Base-by-base conservation (phyloP, 2,329 filamentous ascomycete genomes). In the Calonectria pseudoreteaudii region DNA sequence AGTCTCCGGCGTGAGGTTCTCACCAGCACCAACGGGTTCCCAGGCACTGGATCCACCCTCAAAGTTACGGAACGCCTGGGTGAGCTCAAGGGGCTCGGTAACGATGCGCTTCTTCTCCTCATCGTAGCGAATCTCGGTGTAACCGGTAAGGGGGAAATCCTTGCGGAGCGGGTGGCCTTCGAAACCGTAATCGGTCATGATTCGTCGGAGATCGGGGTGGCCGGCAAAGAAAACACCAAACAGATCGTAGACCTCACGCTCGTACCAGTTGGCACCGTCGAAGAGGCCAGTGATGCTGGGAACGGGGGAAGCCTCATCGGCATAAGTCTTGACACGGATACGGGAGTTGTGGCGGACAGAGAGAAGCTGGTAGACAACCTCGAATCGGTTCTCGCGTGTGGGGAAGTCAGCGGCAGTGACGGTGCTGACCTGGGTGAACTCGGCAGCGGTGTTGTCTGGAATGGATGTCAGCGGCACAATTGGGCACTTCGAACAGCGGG, bases 101-200 rank as follows among this genome's bases (percentile, higher is more conserved):
- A 99, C 96, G 83, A 99, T 98, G 76, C 97, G 92, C 92, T 99
- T 99, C 94, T 98, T 99, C 91, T 99, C 97, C 88, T 99, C 97
- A 80, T 99, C 97, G 84, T 97, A 99, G 83, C 97, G 91, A 79
- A 99, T 94, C 88, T 99, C 97, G 41, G 97, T 99, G 89, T 99
- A 99, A 62, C 97, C 97, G 3, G 97, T 98, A 84, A 99, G 88
- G 28, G 97, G 97, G 88, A 99, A 99, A 84, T 99, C 97, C 89
- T 99, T 99, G 83, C 97, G 92, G 83, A 99, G 88, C 52, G 97
- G 97, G 87, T 99, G 97, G 68, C 97, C 97, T 85, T 99, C 97
- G 83, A 99, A 99, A 68, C 97, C 97, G 85, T 99, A 99, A 85
- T 99, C 97, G 78, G 97, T 99, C 96, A 99, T 97, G 88, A 99